Base-by-base conservation (phyloP, 2,329 filamentous ascomycete genomes). In the Fusarium marasasianum region DNA sequence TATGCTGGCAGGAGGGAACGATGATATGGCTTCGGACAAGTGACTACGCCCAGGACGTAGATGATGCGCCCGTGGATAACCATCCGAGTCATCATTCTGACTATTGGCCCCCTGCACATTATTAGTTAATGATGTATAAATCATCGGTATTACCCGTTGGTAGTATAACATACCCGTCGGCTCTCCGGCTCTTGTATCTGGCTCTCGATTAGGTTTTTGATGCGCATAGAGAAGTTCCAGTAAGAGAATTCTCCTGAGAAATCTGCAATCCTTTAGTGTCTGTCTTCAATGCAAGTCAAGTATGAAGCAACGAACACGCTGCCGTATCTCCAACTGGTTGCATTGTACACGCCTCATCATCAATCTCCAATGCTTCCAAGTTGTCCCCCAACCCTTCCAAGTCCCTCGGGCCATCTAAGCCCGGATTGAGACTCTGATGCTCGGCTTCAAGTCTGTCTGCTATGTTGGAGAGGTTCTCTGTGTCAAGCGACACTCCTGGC, bases 191-290 rank as follows among this genome's bases (percentile, higher is more conserved):
- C 59, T 26, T 56, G 40, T 17, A 62, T 44, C 11, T 62, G 40
- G 24, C 40, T 62, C 50, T 62, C 59, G 12, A 62, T 62, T 0
- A 62, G 40, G 1, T 13, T 57, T 26, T 62, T 62, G 20, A 62
- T 38, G 3, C 59, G 38, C 59, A 62, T 62, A 9, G 59, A 62
- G 24, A 62, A 62, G 24, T 62, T 62, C 59, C 59, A 62, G 1
- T 62, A 62, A 4, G 59, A 62, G 31, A 62, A 62, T 22, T 62
- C 59, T 4, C 59, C 59, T 2, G 59, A 62, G 24, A 62, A 62
- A 57, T 62, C 59, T 62, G 38, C 1, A 1, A 57, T 31, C 4
- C 4, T 8, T 62, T 31, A 62, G 50, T 38, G 22, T 18, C 15
- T 12, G 5, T 56, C 1, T 18, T 44, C 38, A 14, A 4, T 22